These are phyloP conservation scores for Solanum peruvianum DNA, from an alignment of 257 asterid genomes.

Conservation along the genomic window DNA sequence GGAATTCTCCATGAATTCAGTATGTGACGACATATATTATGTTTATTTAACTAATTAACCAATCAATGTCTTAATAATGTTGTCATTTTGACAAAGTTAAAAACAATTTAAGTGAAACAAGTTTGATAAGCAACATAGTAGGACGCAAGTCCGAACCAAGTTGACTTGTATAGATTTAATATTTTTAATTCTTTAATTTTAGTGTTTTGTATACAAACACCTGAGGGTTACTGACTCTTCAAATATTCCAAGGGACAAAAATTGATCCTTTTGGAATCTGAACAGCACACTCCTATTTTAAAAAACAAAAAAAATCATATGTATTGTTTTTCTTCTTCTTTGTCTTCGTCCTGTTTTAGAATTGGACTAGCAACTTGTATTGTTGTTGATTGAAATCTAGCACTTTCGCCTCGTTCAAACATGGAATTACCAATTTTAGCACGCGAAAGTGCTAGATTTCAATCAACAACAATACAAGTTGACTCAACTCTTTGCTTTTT, in stretches of 20 bases:
- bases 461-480: not conserved
- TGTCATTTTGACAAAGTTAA: not conserved
- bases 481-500: conserved; percentile 9
- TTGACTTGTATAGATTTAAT: not conserved
- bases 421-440: not conserved
- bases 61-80: not conserved
- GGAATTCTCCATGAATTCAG: not conserved
- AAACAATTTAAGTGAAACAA: not conserved
- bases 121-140: not conserved
- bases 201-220: not conserved
- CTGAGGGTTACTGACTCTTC: not conserved
- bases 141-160: not conserved
- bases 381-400: not conserved
- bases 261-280: not conserved
- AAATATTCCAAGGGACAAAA: not conserved
- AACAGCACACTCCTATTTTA: not conserved
- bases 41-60: not conserved
- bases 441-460: not conserved
- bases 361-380: not conserved
- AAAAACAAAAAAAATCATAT: not conserved
- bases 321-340: not conserved
- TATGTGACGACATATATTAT: not conserved
- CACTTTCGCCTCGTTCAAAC: not conserved
- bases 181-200: not conserved
- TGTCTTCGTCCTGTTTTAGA: not conserved